Base-by-base conservation (phyloP, 306 rosid genomes). In the Prosopis cineraria region DNA sequence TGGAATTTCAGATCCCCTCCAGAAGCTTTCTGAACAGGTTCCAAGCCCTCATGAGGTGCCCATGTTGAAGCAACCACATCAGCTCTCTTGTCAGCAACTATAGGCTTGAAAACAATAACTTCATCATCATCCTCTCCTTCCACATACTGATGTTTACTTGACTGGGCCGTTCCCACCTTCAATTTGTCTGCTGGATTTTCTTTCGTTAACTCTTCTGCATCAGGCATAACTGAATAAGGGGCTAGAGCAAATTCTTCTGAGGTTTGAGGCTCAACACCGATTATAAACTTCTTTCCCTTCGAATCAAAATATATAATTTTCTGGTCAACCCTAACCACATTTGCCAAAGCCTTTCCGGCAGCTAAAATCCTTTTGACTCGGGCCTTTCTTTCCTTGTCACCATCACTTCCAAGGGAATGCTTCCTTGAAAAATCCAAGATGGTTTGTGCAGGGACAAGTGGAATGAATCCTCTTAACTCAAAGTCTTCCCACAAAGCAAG, bases 91-190 rank as follows among this genome's bases (percentile, higher is more conserved):
- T 91, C 98, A 47, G 88, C 62, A 74, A 86, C 89, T 29, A 90
- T 20, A 66, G 98, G 98, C 82, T 91, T 94, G 75, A 91, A 94
- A 78, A 94, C 97, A 80, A 94, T 94, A 29, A 94, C 97, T 82
- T 94, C 98, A 75, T 93, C 98, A 12, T 94, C 97, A 12, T 94
- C 97, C 41, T 94, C 98, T 66, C 83, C 97, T 72, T 89, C 98
- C 65, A 75, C 27, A 81, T 67, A 73, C 56, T 58, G 78, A 76
- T 80, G 84, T 27, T 80, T 82, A 70, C 87, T 87, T 65, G 85
- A 67, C 77, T 80, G 87, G 3, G 75, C 74, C 67, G 75, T 78
- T 53, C 69, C 87, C 66, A 85, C 73, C 50, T 50, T 68, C 34
- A 84, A 44, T 55, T 79, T 74, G 67, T 85, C 88, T 0, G 27